A percentile compares a stretch with the other conserved stretches of the same genome.
phyloP scores from a whole-genome alignment of 2,329 filamentous ascomycete species.

The Dendryphion nanum region DNA sequence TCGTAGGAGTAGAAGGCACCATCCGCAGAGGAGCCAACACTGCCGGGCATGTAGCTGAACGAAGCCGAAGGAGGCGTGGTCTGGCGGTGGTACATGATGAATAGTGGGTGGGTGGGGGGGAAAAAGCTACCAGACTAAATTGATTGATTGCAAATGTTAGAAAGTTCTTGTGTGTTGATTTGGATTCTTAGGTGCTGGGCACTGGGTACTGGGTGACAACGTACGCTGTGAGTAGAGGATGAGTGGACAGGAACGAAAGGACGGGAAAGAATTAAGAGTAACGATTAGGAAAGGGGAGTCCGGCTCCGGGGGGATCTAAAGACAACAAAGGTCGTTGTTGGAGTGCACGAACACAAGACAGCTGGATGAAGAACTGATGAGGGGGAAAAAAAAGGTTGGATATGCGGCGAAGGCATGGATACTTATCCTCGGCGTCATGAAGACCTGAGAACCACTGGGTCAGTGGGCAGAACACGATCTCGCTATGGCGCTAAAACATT shows the following conservation, averaged over 20 bases:
- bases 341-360: conserved; percentile 32
- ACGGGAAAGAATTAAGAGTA: conserved; percentile 36
- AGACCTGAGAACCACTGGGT: conserved; percentile 31
- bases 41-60: conserved; percentile 39
- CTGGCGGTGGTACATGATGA: conserved; percentile 45
- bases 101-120: conserved; percentile 8
- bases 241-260: background rate
- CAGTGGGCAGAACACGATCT: conserved; percentile 12
- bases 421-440: conserved; percentile 36
- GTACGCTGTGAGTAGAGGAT: background rate
- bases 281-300: conserved; percentile 42
- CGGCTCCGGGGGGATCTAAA: conserved; percentile 44
- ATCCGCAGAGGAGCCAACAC: conserved; percentile 53
- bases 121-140: conserved; percentile 38
- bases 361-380: conserved; percentile 24
- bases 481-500: conserved; percentile 34
- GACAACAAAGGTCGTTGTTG: conserved; percentile 41
- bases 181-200: no score
- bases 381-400: conserved; percentile 21
- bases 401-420: conserved; percentile 38
- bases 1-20: conserved; percentile 63
- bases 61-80: conserved; percentile 44
- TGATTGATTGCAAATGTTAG: no score
- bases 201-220: conserved; percentile 9
- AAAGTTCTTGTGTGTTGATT: no score